Percentiles rank a stretch among this genome's conserved stretches.
Evolutionary conservation across 306 rosid species (phyloP).

Genomic region (Fragaria vesca): DNA sequence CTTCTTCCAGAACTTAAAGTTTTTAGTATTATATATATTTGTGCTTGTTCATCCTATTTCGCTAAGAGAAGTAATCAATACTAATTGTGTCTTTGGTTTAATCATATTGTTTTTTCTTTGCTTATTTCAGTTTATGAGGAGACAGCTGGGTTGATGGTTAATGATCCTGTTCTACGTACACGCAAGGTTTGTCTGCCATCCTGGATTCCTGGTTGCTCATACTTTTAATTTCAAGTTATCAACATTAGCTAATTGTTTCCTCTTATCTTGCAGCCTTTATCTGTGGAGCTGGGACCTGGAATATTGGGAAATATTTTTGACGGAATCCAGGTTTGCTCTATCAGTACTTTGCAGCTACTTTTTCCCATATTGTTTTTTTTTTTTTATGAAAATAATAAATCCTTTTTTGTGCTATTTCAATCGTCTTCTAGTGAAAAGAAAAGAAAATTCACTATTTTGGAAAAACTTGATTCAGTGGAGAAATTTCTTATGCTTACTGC

Average conservation of each 20-base stretch:
- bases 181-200: constrained; percentile 57
- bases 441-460: background rate
- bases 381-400: background rate
- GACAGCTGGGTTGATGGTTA: constrained; percentile 93
- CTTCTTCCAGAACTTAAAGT: background rate
- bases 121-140: constrained; percentile 87
- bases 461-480: background rate
- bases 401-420: background rate
- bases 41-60: background rate
- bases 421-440: background rate
- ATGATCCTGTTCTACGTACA: constrained; percentile 95
- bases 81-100: background rate
- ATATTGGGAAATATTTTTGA: constrained; percentile 96
- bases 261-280: constrained; percentile 69
- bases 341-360: constrained; percentile 12
- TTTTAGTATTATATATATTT: background rate
- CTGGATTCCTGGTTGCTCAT: background rate
- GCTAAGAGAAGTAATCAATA: background rate
- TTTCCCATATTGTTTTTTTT: background rate
- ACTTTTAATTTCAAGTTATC: constrained; percentile 5
- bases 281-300: constrained; percentile 99
- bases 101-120: background rate
- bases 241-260: constrained; percentile 24
- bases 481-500: background rate
- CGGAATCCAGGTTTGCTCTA: constrained; percentile 87